Evolutionary conservation across 129 eudicot genomes (phyloP).

Genomic region (Gnaphalium uliginosum): DNA sequence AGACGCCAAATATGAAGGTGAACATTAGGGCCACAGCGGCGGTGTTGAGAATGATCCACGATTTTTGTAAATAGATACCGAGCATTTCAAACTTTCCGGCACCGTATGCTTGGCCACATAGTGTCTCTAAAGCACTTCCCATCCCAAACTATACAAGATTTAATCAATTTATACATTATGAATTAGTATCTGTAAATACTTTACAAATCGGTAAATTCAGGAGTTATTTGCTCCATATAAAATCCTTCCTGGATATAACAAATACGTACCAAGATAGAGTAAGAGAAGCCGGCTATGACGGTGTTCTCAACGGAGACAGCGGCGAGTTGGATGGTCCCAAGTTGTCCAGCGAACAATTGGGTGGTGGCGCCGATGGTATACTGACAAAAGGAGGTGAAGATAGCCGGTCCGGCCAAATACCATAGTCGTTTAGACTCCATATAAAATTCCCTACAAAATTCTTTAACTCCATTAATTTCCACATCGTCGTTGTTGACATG

Average conservation of each 20-base stretch:
- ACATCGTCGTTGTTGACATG: conserved; percentile 16
- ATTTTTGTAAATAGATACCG: conserved; percentile 63
- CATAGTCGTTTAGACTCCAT: conserved; percentile 50
- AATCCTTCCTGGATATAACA: too few relatives aligned
- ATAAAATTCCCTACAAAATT: conserved; percentile 35
- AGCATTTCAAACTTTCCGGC: conserved; percentile 55
- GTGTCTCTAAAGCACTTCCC: conserved; percentile 71
- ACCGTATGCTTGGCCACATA: conserved; percentile 81
- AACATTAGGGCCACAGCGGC: conserved; percentile 34
- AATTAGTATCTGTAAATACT: too few relatives aligned
- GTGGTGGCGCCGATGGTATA: conserved; percentile 70
- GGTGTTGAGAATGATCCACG: conserved; percentile 43
- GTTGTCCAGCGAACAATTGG: conserved; percentile 58
- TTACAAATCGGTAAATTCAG: too few relatives aligned
- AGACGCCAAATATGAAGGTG: conserved; percentile 44
- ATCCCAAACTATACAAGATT: conserved; percentile 6
- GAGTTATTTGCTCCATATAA: too few relatives aligned
- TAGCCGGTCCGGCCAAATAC: conserved; percentile 68
- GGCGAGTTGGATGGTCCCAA: conserved; percentile 61
- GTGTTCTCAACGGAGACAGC: conserved; percentile 60
- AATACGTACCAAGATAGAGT: conserved; percentile 49
- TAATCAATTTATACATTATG: too few relatives aligned
- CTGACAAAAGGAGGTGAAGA: conserved; percentile 58
- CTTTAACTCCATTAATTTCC: conserved; percentile 35
- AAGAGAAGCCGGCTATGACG: conserved; percentile 57